Percentiles rank a stretch among this genome's conserved stretches.
These are phyloP conservation scores for Medicago lupulina DNA, from an alignment of 306 rosid species.

Conservation along the genomic window DNA sequence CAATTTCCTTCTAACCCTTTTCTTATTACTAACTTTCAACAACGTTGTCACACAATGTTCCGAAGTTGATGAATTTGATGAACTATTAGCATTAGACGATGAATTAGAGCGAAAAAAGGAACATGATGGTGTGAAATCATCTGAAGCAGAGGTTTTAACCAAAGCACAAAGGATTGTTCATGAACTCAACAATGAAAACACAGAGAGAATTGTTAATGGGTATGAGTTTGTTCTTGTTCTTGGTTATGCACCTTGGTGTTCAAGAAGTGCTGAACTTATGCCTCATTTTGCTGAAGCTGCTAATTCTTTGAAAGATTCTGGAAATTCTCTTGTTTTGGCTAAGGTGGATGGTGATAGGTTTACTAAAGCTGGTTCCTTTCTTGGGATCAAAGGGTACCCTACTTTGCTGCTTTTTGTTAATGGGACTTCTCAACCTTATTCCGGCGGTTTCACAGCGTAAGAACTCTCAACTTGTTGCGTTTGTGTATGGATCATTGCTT, in stretches of 20 bases:
- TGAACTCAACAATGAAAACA: constrained; percentile 78
- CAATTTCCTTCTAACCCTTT: constrained; percentile 55
- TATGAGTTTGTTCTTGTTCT: constrained; percentile 81
- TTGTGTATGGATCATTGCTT: not conserved
- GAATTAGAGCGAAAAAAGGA: constrained; percentile 59
- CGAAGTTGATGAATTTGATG: constrained; percentile 67
- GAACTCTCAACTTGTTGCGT: not conserved
- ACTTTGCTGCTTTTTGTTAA: constrained; percentile 85
- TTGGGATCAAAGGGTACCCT: constrained; percentile 87
- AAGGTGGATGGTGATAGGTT: constrained; percentile 89
- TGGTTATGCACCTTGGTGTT: constrained; percentile 97
- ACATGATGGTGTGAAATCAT: constrained; percentile 52
- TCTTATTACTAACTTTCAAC: constrained; percentile 49
- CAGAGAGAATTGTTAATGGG: constrained; percentile 64
- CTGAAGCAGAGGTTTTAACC: constrained; percentile 78
- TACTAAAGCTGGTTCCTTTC: constrained; percentile 74
- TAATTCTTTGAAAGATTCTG: constrained; percentile 69
- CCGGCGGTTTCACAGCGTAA: constrained; percentile 81
- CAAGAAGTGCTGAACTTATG: constrained; percentile 95
- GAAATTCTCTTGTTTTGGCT: constrained; percentile 74
- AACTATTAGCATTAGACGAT: constrained; percentile 78
- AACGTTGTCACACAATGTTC: constrained; percentile 48
- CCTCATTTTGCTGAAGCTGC: constrained; percentile 97
- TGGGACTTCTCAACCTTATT: constrained; percentile 77
- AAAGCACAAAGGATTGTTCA: constrained; percentile 90